Percentiles rank a stretch among this genome's conserved stretches.
These are phyloP conservation scores for Oligophagozyma castellii DNA, from an alignment of 1,139 yeast genomes.

Conservation along the genomic window DNA sequence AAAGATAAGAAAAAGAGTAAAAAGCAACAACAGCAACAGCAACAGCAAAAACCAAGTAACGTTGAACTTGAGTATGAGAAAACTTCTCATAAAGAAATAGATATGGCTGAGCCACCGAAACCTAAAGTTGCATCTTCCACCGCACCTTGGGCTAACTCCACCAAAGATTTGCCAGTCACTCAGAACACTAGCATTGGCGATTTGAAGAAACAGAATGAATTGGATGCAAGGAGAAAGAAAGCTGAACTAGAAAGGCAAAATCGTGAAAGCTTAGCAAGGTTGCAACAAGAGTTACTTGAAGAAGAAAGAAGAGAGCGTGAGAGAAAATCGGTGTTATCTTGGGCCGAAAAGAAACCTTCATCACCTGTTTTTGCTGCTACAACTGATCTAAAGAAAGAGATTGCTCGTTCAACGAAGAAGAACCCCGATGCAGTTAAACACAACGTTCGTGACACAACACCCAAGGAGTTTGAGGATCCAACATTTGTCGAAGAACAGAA, in stretches of 20 bases:
- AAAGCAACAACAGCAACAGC: constrained; percentile 6
- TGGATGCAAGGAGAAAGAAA: constrained; percentile 11
- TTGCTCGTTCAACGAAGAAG: constrained; percentile 5
- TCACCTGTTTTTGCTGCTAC: constrained; percentile 6
- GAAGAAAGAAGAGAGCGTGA: constrained; percentile 14
- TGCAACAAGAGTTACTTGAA: constrained; percentile 13
- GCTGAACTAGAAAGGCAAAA: constrained; percentile 9
- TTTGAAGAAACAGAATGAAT: constrained; percentile 11
- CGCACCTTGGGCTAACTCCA: constrained; percentile 35
- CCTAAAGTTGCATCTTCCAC: constrained; percentile 7
- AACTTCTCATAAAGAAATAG: constrained; percentile 1
- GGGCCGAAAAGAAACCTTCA: constrained; percentile 17
- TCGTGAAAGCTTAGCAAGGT: constrained; percentile 11
- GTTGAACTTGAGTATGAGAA: constrained; percentile 2
- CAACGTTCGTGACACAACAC: neutral
- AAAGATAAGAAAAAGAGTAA: constrained; percentile 7
- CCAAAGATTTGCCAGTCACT: constrained; percentile 15
- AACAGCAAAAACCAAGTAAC: constrained; percentile 5
- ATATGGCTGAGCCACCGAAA: constrained; percentile 1
- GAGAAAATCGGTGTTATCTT: constrained; percentile 16
- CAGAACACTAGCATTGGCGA: constrained; percentile 11
- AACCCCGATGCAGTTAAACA: neutral
- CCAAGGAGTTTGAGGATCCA: constrained; percentile 1
- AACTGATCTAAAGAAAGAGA: constrained; percentile 13
- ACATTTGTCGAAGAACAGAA: constrained; percentile 4